Evolutionary conservation across 352 stramenopile genomes (phyloP).

Genomic region (Aphanomyces invadans): DNA sequence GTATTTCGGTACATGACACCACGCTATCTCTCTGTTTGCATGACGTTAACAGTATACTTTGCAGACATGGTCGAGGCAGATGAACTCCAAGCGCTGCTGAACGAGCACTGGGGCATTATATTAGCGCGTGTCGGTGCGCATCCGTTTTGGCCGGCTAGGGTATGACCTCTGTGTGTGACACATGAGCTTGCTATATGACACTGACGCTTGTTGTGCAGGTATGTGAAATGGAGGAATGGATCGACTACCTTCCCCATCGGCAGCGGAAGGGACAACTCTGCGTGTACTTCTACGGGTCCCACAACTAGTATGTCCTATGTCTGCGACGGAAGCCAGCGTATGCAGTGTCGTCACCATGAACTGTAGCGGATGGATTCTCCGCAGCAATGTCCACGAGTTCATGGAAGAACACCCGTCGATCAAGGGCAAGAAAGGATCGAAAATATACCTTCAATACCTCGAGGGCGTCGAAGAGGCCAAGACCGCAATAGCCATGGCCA

Average conservation of each 20-base stretch:
- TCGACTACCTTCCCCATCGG: constrained; percentile 68
- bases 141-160: constrained; percentile 71
- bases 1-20: constrained; percentile 11
- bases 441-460: constrained; percentile 24
- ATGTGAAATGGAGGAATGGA: constrained; percentile 72
- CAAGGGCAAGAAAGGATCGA: constrained; percentile 15
- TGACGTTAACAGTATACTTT: no score
- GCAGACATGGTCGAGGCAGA: constrained; percentile 59
- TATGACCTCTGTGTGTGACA: constrained; percentile 26
- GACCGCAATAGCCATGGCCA: constrained; percentile 62
- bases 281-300: constrained; percentile 81
- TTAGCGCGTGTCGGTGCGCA: constrained; percentile 71
- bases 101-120: constrained; percentile 67
- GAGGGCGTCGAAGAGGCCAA: constrained; percentile 63
- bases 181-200: neutral
- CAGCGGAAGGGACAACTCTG: constrained; percentile 68
- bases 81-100: constrained; percentile 57
- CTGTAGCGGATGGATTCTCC: constrained; percentile 68
- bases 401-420: constrained; percentile 44
- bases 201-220: constrained; percentile 36
- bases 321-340: neutral
- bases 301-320: constrained; percentile 69
- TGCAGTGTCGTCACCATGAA: neutral
- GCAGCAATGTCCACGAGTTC: constrained; percentile 62
- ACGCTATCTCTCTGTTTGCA: no score